These are phyloP conservation scores for Nitzschia inconspicua DNA, from an alignment of 108 stramenopile species.

Conservation along the genomic window DNA sequence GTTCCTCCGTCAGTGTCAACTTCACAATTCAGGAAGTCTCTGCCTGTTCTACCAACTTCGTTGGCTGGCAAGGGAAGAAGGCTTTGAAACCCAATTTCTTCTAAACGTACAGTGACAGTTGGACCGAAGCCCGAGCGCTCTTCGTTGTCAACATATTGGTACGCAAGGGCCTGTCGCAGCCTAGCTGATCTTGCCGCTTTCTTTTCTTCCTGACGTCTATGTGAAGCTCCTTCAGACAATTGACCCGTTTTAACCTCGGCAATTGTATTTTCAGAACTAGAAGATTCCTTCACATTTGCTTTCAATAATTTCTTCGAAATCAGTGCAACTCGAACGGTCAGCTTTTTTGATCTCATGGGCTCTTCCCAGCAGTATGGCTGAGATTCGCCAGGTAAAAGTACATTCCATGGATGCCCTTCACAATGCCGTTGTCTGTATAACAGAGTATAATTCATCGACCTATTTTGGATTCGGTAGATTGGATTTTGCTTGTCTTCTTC, in stretches of 20 bases:
- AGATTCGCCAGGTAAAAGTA: slow-evolving; percentile 74
- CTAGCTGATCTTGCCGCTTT: slow-evolving; percentile 5
- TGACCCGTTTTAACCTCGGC: slow-evolving; percentile 5
- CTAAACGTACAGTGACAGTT: slow-evolving; percentile 65
- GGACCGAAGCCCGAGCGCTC: slow-evolving; percentile 70
- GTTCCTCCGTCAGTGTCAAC: slow-evolving; percentile 84
- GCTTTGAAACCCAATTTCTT: slow-evolving; percentile 81
- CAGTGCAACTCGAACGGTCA: slow-evolving; percentile 65
- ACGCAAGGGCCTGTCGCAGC: slow-evolving; percentile 33
- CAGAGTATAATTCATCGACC: slow-evolving; percentile 61
- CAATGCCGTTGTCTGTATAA: slow-evolving; percentile 82
- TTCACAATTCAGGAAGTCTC: slow-evolving; percentile 45
- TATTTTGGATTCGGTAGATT: slow-evolving; percentile 86
- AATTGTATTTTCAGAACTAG: no score
- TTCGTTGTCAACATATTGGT: slow-evolving; percentile 65
- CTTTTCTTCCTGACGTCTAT: background rate
- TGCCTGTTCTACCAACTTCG: slow-evolving; percentile 4
- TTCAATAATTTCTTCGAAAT: slow-evolving; percentile 15
- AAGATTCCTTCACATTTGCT: no score
- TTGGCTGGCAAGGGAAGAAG: slow-evolving; percentile 52
- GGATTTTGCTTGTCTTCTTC: slow-evolving; percentile 47
- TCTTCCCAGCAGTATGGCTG: slow-evolving; percentile 84
- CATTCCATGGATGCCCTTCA: slow-evolving; percentile 71
- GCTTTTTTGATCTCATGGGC: slow-evolving; percentile 80
- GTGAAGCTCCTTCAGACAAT: background rate